Base-by-base conservation (phyloP, 192 early-diverging fungal species). In the Cetraspora pellucida region DNA sequence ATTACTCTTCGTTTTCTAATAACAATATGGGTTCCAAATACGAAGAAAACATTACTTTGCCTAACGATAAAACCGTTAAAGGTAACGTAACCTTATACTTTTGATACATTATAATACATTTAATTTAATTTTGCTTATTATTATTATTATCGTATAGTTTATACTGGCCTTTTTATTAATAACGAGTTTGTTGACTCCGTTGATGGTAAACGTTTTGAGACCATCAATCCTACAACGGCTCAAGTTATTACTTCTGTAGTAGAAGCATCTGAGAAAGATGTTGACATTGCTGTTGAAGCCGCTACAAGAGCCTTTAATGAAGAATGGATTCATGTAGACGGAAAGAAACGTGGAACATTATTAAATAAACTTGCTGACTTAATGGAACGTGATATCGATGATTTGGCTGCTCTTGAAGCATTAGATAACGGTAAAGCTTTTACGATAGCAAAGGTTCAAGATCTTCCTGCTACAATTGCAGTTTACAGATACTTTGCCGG, bases 401-500 rank as follows among this genome's bases (percentile, higher is more conserved):
- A 84, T 44, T 50, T 93, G 19, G 86, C 87, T 1, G 79, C 76
- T 11, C 77, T 93, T 27, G 94, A 95, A 80, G 86, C 91, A 2
- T 81, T 83, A 45, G 95, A 95, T 78, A 93, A 94, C 69, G 95
- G 93, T 25, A 95, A 94, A 78, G 87, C 90, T 8, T 79, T 94
- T 55, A 73, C 71, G 31, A 79, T 90, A 10, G 88, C 93, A 21
- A 78, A 83, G 11, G 49, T 52, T 19, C 77, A 86, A 17, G 94
- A 95, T 72, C 88, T 96, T 30, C 86, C 88, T 3, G 80, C 80
- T 54, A 82, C 88, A 17, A 81, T 90, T 19, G 81, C 82, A 21
- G 88, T 87, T 70, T 88, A 94, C 81, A 85, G 93, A 74, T 93
- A 93, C 84, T 96, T 89, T 87, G 92, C 95, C 8, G 85, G 89